Evolutionary conservation across 2,329 filamentous ascomycete genomes (phyloP).

Genomic region (Botrytis deweyae): DNA sequence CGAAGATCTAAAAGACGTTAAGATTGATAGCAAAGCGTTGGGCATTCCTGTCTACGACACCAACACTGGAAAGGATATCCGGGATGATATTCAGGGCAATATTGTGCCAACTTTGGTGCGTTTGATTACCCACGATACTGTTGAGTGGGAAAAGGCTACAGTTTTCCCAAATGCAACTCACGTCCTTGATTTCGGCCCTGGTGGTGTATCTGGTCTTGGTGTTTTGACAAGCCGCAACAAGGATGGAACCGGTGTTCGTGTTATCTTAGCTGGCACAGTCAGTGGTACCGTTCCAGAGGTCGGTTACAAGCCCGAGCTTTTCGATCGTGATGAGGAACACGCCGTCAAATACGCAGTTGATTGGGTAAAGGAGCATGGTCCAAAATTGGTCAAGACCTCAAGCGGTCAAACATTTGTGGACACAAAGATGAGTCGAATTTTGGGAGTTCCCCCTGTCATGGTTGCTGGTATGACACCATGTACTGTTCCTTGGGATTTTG

Average conservation of each 20-base stretch:
- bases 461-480: slow-evolving; percentile 92
- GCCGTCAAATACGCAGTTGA: slow-evolving; percentile 93
- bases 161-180: slow-evolving; percentile 89
- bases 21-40: slow-evolving; percentile 70
- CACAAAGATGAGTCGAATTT: slow-evolving; percentile 88
- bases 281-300: slow-evolving; percentile 87
- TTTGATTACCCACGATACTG: slow-evolving; percentile 90
- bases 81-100: slow-evolving; percentile 67
- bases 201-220: slow-evolving; percentile 93
- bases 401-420: slow-evolving; percentile 89
- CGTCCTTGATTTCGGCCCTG: slow-evolving; percentile 93
- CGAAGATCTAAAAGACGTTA: slow-evolving; percentile 80
- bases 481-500: slow-evolving; percentile 88
- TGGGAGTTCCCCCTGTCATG: slow-evolving; percentile 83
- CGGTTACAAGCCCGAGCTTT: slow-evolving; percentile 96
- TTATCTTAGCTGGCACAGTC: slow-evolving; percentile 92
- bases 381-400: slow-evolving; percentile 86
- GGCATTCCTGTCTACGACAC: slow-evolving; percentile 89
- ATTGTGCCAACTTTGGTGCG: slow-evolving; percentile 83
- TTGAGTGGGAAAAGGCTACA: slow-evolving; percentile 95
- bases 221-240: slow-evolving; percentile 98
- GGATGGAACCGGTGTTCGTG: slow-evolving; percentile 94
- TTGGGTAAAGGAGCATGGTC: slow-evolving; percentile 97
- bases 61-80: slow-evolving; percentile 81
- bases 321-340: slow-evolving; percentile 92